phyloP scores from a whole-genome alignment of 2,329 filamentous ascomycete genomes.

The Gremmenia infestans region DNA sequence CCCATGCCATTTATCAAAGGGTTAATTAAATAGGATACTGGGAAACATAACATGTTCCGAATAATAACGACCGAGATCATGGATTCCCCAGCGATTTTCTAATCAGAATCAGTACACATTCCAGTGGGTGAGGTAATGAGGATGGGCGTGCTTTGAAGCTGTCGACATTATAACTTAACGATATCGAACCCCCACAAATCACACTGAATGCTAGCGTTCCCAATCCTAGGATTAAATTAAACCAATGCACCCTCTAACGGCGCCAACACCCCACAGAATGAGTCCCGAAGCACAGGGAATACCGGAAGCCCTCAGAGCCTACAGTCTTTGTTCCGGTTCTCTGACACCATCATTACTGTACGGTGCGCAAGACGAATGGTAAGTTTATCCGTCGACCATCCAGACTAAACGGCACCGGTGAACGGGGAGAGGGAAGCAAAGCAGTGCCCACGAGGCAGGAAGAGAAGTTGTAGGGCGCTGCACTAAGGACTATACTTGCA shows the following conservation, averaged over 20 bases:
- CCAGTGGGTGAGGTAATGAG: not conserved
- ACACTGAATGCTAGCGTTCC: conserved; percentile 35
- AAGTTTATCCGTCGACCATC: conserved; percentile 23
- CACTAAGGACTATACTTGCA: conserved; percentile 30
- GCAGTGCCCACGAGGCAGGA: conserved; percentile 31
- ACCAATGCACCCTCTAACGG: conserved; percentile 38
- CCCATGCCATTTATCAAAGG: conserved; percentile 37
- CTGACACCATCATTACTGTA: conserved; percentile 34
- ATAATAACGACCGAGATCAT: conserved; percentile 42
- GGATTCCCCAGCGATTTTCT: conserved; percentile 35
- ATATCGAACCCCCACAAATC: conserved; percentile 29
- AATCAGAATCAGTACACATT: conserved; percentile 17
- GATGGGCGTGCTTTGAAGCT: conserved; percentile 32
- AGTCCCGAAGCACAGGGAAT: conserved; percentile 38
- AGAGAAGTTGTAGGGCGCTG: conserved; percentile 33
- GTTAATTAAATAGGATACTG: conserved; percentile 43
- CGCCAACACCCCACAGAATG: conserved; percentile 45
- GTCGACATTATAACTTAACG: conserved; percentile 41
- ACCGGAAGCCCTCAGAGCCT: conserved; percentile 28
- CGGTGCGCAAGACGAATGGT: conserved; percentile 33
- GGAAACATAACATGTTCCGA: conserved; percentile 43
- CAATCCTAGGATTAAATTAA: conserved; percentile 42
- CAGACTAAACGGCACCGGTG: conserved; percentile 18
- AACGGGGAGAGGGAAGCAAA: conserved; percentile 27
- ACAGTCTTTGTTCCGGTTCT: conserved; percentile 25